Base-by-base conservation (phyloP, 192 early-diverging fungal genomes). In the Coemansia asiatica region DNA sequence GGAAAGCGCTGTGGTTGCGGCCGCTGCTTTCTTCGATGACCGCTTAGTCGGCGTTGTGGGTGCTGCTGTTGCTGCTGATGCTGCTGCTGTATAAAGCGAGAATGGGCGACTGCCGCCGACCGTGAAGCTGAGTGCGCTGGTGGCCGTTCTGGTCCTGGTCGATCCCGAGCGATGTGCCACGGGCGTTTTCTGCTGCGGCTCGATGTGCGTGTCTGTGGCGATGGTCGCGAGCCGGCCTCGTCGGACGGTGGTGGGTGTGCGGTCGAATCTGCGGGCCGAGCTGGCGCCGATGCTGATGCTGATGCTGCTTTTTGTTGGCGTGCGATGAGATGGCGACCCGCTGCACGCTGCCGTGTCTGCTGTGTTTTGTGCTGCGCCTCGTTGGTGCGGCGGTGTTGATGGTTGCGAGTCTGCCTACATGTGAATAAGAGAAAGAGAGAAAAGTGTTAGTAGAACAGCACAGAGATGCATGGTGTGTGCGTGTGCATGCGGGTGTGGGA, bases 251-350 rank as follows among this genome's bases (percentile, higher is more conserved):
- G 64, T 70, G 8, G 68, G 65, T 25, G 68, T 71, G n/a, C 74
- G 68, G 74, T 76, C 74, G 29, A 76, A 76, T 16, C 74, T 56
- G 61, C 74, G 74, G 10, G 18, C 67, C 5, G 74, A 50, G 25
- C 61, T 56, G 44, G 36, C 51, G 50, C 28, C 26, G 58, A n/a
- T 36, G 47, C 27, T 28, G 16, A 5, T 29, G 50, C 28, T 35
- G 58, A n/a, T 36, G 47, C 27, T 28, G 16, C 5, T 29, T 5
- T 56, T 56, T 31, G 6, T 56, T 1, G 55, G 55, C 16, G 55
- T 56, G 2, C 5, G 16, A 15, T 9, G 6, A 5, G 29, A 31
- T 5, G 55, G 10, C 28, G 23, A 23, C 23, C 55, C 28, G 55
- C 62, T 60, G 57, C 18, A 21, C 47, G 10, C 35, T 50, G n/a